Conservation (phyloP, 371 early-diverging fungal species). For the Actinomucor elegans region DNA sequence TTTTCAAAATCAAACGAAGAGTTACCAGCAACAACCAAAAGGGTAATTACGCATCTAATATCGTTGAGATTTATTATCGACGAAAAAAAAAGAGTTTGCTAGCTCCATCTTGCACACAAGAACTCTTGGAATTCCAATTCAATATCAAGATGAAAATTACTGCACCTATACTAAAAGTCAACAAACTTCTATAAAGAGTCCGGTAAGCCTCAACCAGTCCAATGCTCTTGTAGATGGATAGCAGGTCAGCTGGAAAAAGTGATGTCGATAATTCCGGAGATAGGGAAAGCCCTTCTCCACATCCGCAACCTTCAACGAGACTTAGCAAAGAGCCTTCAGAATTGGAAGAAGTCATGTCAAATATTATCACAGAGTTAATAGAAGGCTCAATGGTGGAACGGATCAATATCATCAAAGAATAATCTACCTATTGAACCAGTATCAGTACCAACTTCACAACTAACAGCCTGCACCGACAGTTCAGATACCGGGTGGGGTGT, state of each 20-base stretch:
- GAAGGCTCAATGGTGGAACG: constrained; percentile 12
- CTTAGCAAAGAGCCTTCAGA: not conserved
- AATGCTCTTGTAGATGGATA: constrained; percentile 3
- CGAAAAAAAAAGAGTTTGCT: constrained; percentile 6
- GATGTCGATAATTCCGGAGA: constrained; percentile 5
- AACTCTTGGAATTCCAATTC: constrained; percentile 10
- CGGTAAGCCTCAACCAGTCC: not conserved
- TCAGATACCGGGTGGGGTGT: constrained; percentile 21
- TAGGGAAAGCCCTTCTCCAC: constrained; percentile 6
- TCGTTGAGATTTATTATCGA: constrained; percentile 14
- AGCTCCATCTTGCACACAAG: not conserved
- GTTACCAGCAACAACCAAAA: not conserved
- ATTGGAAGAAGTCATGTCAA: not conserved
- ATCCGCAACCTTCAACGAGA: constrained; percentile 1
- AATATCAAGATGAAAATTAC: constrained; percentile 9
- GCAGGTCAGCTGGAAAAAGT: constrained; percentile 10
- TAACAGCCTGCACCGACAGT: constrained; percentile 3
- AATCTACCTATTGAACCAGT: constrained; percentile 7
- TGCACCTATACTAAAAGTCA: not conserved
- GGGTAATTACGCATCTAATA: not conserved
- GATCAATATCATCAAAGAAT: not conserved
- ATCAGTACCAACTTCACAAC: not conserved
- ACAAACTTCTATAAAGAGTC: not conserved
- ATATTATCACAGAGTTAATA: not conserved
- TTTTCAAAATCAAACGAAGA: not conserved